phyloP scores from a whole-genome alignment of 2,329 filamentous ascomycete genomes.

The Epichloe scottii region DNA sequence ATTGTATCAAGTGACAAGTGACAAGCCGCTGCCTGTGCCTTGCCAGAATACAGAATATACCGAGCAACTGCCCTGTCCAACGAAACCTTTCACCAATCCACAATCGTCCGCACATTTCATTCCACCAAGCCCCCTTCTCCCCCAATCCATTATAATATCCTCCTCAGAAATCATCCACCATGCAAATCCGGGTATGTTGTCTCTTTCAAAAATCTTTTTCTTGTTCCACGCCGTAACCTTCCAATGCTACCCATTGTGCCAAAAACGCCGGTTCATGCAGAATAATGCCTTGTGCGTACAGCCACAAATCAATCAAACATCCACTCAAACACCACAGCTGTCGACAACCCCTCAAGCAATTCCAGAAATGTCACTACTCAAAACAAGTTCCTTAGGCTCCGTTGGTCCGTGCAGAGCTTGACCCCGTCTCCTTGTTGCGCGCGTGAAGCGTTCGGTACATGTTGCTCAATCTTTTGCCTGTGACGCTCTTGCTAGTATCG shows the following conservation, averaged over 20 bases:
- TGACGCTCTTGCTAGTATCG: constrained; percentile 30
- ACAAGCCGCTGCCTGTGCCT: too few relatives aligned
- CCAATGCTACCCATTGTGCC: constrained; percentile 11
- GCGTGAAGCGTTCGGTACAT: constrained; percentile 30
- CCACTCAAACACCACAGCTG: background rate
- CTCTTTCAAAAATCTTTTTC: constrained; percentile 7
- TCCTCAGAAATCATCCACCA: constrained; percentile 9
- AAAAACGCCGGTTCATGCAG: constrained; percentile 16
- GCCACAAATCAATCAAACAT: constrained; percentile 3
- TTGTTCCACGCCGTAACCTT: constrained; percentile 10
- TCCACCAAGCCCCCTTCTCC: background rate
- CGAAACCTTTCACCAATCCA: background rate
- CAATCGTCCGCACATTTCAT: background rate
- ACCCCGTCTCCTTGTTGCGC: constrained; percentile 19
- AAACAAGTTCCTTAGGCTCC: constrained; percentile 12
- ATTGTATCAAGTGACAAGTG: background rate
- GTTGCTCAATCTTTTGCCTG: constrained; percentile 29
- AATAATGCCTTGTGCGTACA: constrained; percentile 11
- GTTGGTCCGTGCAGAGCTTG: constrained; percentile 19
- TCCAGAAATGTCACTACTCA: background rate
- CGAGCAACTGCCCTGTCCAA: background rate
- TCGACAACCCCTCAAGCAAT: background rate
- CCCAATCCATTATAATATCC: constrained; percentile 9
- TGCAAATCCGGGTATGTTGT: constrained; percentile 17
- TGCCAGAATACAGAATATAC: background rate